phyloP scores from a whole-genome alignment of 805 yeast genomes.

The Hagleromyces aurorensis region DNA sequence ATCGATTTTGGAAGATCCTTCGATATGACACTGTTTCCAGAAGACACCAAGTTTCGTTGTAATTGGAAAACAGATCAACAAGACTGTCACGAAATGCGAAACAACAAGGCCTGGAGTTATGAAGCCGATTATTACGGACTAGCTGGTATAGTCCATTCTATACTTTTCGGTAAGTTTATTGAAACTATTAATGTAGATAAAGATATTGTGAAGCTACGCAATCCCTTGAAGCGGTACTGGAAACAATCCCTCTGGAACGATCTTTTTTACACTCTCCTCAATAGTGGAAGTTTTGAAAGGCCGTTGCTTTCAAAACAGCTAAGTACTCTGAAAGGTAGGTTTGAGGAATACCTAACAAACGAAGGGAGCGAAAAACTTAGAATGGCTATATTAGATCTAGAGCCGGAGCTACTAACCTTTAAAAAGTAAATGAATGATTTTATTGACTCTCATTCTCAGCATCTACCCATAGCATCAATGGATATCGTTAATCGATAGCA shows the following conservation, averaged over 20 bases:
- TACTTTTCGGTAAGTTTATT: constrained; percentile 65
- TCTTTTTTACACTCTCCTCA: constrained; percentile 55
- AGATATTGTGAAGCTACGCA: constrained; percentile 33
- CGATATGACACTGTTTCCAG: constrained; percentile 52
- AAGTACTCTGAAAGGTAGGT: constrained; percentile 6
- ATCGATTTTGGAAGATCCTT: constrained; percentile 81
- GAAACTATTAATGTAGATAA: constrained; percentile 32
- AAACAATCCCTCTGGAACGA: constrained; percentile 61
- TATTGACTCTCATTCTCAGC: background rate
- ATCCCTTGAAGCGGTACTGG: constrained; percentile 66
- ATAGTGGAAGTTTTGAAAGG: constrained; percentile 38
- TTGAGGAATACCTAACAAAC: constrained; percentile 11
- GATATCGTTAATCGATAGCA: background rate
- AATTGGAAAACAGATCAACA: constrained; percentile 56
- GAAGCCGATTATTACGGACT: constrained; percentile 81
- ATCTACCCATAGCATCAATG: background rate
- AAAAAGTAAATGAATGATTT: constrained; percentile 5
- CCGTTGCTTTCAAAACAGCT: constrained; percentile 37
- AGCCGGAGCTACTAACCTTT: constrained; percentile 22
- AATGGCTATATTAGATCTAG: constrained; percentile 32
- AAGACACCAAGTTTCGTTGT: constrained; percentile 45
- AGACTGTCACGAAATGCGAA: constrained; percentile 66
- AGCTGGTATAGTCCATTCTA: constrained; percentile 63
- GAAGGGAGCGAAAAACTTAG: constrained; percentile 24
- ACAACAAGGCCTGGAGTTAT: constrained; percentile 57